Evolutionary conservation across 1,139 yeast genomes (phyloP).

Genomic region (Diutina ranongensis): DNA sequence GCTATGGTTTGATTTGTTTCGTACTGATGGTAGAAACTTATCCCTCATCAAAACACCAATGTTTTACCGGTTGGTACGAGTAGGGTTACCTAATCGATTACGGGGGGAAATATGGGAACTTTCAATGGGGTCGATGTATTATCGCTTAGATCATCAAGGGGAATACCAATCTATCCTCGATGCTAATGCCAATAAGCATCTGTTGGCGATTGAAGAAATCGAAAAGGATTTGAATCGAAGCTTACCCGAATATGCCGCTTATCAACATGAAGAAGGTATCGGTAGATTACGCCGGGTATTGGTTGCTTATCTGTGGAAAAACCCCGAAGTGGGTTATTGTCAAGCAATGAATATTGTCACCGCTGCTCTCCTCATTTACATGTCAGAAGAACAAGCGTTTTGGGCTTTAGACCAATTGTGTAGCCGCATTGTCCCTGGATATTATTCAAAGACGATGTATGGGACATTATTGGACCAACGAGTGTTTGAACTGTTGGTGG

Average conservation of each 20-base stretch:
- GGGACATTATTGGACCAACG: constrained; percentile 91
- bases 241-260: constrained; percentile 91
- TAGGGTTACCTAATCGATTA: constrained; percentile 83
- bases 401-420: constrained; percentile 84
- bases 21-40: constrained; percentile 74
- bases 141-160: constrained; percentile 50
- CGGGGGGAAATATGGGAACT: constrained; percentile 97
- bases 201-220: constrained; percentile 89
- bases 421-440: constrained; percentile 84
- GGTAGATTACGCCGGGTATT: constrained; percentile 73
- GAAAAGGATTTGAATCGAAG: constrained; percentile 93
- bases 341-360: constrained; percentile 98
- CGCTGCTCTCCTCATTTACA: constrained; percentile 85
- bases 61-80: constrained; percentile 73
- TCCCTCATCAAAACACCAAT: constrained; percentile 64
- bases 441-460: constrained; percentile 95
- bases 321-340: constrained; percentile 95
- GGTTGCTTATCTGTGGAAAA: constrained; percentile 93
- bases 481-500: constrained; percentile 85
- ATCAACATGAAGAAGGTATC: constrained; percentile 80
- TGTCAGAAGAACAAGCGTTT: constrained; percentile 96
- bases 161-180: constrained; percentile 48
- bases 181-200: constrained; percentile 49
- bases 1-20: constrained; percentile 85
- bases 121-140: constrained; percentile 75